Percentiles rank a stretch among this genome's conserved stretches.
These are phyloP conservation scores for Hyaloscypha variabilis DNA, from an alignment of 495 filamentous ascomycete genomes.

Conservation along the genomic window DNA sequence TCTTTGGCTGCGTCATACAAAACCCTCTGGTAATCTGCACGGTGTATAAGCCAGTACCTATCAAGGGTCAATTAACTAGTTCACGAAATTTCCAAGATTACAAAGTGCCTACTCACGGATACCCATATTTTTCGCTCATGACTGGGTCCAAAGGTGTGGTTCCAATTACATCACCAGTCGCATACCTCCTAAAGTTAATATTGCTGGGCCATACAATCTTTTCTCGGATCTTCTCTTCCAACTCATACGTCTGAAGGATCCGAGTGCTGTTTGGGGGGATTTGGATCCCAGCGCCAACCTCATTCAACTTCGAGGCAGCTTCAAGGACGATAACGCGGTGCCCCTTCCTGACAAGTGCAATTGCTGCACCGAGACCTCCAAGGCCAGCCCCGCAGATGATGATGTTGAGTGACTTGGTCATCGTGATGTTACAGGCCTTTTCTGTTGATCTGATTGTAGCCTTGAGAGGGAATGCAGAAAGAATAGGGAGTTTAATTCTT, in stretches of 20 bases:
- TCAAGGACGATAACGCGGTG: slow-evolving; percentile 65
- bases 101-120: slow-evolving; percentile 8
- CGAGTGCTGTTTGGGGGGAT: slow-evolving; percentile 23
- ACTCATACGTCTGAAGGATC: slow-evolving; percentile 10
- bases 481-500: too few species aligned
- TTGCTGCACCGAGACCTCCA: slow-evolving; percentile 64
- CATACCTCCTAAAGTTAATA: slow-evolving; percentile 18
- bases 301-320: slow-evolving; percentile 56
- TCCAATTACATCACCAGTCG: slow-evolving; percentile 14
- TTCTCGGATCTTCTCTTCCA: slow-evolving; percentile 17
- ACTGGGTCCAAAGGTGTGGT: neutral
- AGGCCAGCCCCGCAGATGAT: slow-evolving; percentile 68
- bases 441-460: too few species aligned
- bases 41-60: slow-evolving; percentile 4
- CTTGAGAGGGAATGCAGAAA: too few species aligned
- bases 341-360: slow-evolving; percentile 57
- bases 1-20: slow-evolving; percentile 12
- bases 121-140: slow-evolving; percentile 12
- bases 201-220: slow-evolving; percentile 18
- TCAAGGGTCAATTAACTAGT: too few species aligned
- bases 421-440: neutral
- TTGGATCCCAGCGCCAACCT: slow-evolving; percentile 38
- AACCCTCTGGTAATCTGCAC: slow-evolving; percentile 11
- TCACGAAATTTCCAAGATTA: too few species aligned
- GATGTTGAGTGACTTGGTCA: slow-evolving; percentile 29